Conservation (phyloP, 768 basidiomycete species). For the Roridomyces roridus region DNA sequence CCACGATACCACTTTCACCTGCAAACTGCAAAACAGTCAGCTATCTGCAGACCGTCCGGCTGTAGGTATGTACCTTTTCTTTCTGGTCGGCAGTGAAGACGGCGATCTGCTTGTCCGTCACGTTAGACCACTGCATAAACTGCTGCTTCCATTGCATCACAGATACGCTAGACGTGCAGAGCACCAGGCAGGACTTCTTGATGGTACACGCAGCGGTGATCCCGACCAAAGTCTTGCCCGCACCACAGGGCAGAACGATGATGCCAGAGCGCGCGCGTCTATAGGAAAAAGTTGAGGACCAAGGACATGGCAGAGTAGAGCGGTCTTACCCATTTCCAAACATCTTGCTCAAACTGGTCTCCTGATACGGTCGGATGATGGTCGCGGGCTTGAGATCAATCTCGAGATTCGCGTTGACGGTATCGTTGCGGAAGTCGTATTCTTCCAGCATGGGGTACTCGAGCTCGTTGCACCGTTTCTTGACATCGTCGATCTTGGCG, state of each 20-base stretch:
- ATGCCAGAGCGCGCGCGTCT: constrained; percentile 98
- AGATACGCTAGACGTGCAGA: constrained; percentile 95
- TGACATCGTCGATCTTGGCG: constrained; percentile 94
- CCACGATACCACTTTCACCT: constrained; percentile 96
- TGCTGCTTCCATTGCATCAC: constrained; percentile 99
- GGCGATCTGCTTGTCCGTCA: constrained; percentile 94
- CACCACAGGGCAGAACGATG: constrained; percentile 97
- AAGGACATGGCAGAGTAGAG: constrained; percentile 3
- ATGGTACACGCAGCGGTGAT: constrained; percentile 99
- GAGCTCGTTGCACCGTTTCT: constrained; percentile 94
- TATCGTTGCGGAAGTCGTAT: constrained; percentile 98
- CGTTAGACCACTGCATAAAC: constrained; percentile 98
- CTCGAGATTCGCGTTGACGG: constrained; percentile 93
- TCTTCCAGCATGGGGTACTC: constrained; percentile 99
- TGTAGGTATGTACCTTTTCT: constrained; percentile 71
- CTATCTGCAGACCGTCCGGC: background rate
- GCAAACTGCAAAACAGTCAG: constrained; percentile 71
- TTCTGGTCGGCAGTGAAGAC: constrained; percentile 98
- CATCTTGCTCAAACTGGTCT: constrained; percentile 99
- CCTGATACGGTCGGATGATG: constrained; percentile 97
- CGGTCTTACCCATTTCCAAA: constrained; percentile 91
- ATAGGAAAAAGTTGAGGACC: constrained; percentile 19
- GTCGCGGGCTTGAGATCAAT: constrained; percentile 99
- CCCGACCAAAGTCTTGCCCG: constrained; percentile 98
- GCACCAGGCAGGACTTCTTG: constrained; percentile 96